Evolutionary conservation across 1,284 basidiomycete species (phyloP), one percentile per base, ranked within the genome.

Genomic region (Tilletia walkeri): DNA sequence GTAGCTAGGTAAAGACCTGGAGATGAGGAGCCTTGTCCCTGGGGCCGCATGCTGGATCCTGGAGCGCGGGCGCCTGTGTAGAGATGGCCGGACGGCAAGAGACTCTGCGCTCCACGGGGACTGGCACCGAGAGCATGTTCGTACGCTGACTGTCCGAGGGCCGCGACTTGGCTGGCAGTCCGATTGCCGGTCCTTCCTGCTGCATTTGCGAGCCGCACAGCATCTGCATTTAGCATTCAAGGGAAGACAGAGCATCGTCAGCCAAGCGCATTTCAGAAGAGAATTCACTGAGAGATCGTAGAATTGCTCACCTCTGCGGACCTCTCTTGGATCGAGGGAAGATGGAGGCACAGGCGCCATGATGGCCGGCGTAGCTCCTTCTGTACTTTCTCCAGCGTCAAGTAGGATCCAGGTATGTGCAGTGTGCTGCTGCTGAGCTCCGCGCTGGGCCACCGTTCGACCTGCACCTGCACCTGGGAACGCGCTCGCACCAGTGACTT

Each of bases 11-110:
- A 63, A 16, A 63, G 59, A 12, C 50, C 20, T 24, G 50, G 6
- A 6, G 50, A 24, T 9, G 18, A 18, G 20, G 50, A 53, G 50
- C 36, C 18, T 18, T 39, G 30, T 5, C 54, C 54, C 20, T n/a
- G 20, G 54, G 54, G 50, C 7, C n/a, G n/a, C 9, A 53, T 9
- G 56, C 30, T 63, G 36, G 59, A 34, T 18, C 34, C 34, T 5
- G 59, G 59, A 63, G 59, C 59, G 12, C 38, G 59, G 34, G 34
- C 59, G 30, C 59, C 59, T 18, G 59, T 63, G 59, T 63, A 63
- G 30, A 36, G 18, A n/a, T 63, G 59, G 18, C 59, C 59, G 5
- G 59, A 63, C 4, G 59, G 59, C 4, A 63, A 38, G 16, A 63
- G 34, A 39, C 14, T 36, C 16, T 63, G 59, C 4, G 34, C 4